These are phyloP conservation scores for Penicillium angulare DNA, from an alignment of 495 filamentous ascomycete species.

Conservation along the genomic window DNA sequence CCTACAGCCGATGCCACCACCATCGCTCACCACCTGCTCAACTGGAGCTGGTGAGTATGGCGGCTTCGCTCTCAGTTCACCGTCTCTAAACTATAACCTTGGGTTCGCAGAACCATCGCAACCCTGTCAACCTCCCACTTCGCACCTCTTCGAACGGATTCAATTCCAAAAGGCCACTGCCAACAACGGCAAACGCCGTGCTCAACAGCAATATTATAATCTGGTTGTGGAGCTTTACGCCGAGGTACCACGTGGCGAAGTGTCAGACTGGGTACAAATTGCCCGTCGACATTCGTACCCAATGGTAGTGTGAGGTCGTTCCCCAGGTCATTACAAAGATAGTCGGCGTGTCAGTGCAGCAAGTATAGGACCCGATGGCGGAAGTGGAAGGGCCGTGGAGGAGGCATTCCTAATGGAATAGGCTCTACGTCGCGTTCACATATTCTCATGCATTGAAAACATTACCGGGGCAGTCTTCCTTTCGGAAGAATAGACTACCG, in stretches of 20 bases:
- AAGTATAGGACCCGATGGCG: constrained; percentile 71
- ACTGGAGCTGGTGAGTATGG: constrained; percentile 24
- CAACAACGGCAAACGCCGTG: constrained; percentile 91
- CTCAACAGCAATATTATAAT: constrained; percentile 92
- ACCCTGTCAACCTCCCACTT: constrained; percentile 40
- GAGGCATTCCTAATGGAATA: constrained; percentile 33
- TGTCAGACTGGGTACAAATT: constrained; percentile 66
- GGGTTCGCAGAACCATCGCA: constrained; percentile 31
- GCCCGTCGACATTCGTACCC: constrained; percentile 75
- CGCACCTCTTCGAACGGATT: constrained; percentile 81
- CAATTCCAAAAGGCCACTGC: constrained; percentile 96
- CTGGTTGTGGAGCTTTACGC: constrained; percentile 86
- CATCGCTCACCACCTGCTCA: constrained; percentile 35
- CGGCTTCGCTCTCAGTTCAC: constrained; percentile 30
- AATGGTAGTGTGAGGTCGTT: constrained; percentile 92
- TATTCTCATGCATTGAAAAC: constrained; percentile 35
- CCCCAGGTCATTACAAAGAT: constrained; percentile 89
- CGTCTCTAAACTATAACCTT: constrained; percentile 43
- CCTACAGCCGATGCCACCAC: constrained; percentile 63
- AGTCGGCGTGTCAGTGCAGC: constrained; percentile 70
- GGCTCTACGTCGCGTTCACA: constrained; percentile 35
- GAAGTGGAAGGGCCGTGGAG: constrained; percentile 42
- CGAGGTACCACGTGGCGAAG: constrained; percentile 53
- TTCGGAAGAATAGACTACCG: constrained; percentile 38
- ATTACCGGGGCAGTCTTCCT: constrained; percentile 30